Percentiles rank a stretch among this genome's conserved stretches.
phyloP scores from a whole-genome alignment of 2,329 filamentous ascomycete species.

The Alternaria sp. region DNA sequence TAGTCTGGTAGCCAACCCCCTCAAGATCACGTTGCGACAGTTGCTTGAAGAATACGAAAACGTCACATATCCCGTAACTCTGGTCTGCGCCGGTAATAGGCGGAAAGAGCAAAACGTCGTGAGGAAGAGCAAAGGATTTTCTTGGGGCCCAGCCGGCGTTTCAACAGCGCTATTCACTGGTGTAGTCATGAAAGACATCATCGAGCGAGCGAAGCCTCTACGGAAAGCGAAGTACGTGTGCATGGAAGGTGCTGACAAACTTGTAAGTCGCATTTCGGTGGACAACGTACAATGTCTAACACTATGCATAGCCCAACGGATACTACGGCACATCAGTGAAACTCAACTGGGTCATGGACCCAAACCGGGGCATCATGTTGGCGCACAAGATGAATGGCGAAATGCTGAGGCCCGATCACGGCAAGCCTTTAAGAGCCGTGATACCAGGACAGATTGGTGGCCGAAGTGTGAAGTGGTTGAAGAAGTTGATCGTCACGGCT shows the following conservation, averaged over 20 bases:
- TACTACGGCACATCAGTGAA: slow-evolving; percentile 89
- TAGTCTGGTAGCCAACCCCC: slow-evolving; percentile 76
- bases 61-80: slow-evolving; percentile 82
- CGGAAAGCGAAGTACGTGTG: slow-evolving; percentile 80
- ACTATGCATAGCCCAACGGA: slow-evolving; percentile 71
- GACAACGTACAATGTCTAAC: slow-evolving; percentile 11
- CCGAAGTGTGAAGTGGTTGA: slow-evolving; percentile 92
- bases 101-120: slow-evolving; percentile 93
- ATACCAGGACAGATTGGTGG: slow-evolving; percentile 93
- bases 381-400: slow-evolving; percentile 93
- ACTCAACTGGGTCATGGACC: slow-evolving; percentile 85
- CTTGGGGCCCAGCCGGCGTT: slow-evolving; percentile 86
- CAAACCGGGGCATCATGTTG: slow-evolving; percentile 82
- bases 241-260: slow-evolving; percentile 87
- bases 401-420: slow-evolving; percentile 79
- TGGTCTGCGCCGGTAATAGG: slow-evolving; percentile 91
- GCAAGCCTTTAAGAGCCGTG: slow-evolving; percentile 79
- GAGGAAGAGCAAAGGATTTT: slow-evolving; percentile 90
- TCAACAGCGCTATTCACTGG: slow-evolving; percentile 91
- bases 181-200: slow-evolving; percentile 73
- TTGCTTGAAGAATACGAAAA: slow-evolving; percentile 78
- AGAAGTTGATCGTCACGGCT: slow-evolving; percentile 77
- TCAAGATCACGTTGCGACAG: slow-evolving; percentile 74
- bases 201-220: slow-evolving; percentile 70
- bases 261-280: slow-evolving; percentile 52